Percentiles rank a stretch among this genome's conserved stretches.
phyloP scores from a whole-genome alignment of 2,329 filamentous ascomycete species.

The Botrytis pseudocinerea region DNA sequence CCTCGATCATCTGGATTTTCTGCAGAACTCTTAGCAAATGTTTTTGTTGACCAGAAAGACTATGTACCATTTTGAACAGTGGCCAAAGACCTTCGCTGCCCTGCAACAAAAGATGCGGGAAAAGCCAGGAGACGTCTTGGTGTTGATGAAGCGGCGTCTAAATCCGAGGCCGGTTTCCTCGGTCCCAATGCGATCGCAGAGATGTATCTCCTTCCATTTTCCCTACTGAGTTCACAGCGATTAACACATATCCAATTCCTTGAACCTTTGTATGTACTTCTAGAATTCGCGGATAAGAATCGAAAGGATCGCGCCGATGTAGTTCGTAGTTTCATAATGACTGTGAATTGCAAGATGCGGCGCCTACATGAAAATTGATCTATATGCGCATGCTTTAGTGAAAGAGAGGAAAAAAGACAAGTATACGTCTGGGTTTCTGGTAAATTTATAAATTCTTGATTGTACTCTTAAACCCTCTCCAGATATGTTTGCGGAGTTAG shows the following conservation, averaged over 20 bases:
- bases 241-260: background rate
- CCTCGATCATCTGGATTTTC: constrained; percentile 48
- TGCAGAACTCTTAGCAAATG: constrained; percentile 21
- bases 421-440: background rate
- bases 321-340: constrained; percentile 19
- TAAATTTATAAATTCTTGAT: background rate
- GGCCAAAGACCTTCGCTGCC: constrained; percentile 37
- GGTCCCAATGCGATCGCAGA: background rate
- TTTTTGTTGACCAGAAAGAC: background rate
- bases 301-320: constrained; percentile 9
- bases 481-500: constrained; percentile 2
- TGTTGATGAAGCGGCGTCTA: background rate
- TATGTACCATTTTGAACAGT: constrained; percentile 38
- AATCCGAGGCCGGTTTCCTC: background rate
- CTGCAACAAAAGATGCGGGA: constrained; percentile 37
- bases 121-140: constrained; percentile 25
- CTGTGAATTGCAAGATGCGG: background rate
- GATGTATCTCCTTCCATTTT: background rate
- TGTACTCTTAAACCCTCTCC: background rate
- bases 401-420: background rate
- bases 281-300: constrained; percentile 10
- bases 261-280: constrained; percentile 1
- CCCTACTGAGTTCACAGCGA: background rate
- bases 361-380: background rate
- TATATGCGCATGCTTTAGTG: constrained; percentile 16